Percentiles rank a stretch among this genome's conserved stretches.
These are phyloP conservation scores for Teratosphaeria pseudoeucalypti DNA, from an alignment of 2,329 filamentous ascomycete species.

Conservation along the genomic window DNA sequence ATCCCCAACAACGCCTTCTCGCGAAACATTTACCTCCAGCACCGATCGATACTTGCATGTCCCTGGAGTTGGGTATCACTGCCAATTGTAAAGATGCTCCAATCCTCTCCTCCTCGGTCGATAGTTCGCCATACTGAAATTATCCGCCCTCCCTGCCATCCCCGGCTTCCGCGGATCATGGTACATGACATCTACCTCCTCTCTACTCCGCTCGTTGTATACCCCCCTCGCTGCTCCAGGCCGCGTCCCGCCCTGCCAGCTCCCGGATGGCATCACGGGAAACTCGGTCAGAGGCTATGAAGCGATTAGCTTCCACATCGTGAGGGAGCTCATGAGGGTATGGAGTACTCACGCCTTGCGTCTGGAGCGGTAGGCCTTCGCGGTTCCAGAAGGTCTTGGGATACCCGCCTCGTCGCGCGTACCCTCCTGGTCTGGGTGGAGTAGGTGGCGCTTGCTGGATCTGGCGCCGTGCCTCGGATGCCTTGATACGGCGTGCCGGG, in stretches of 20 bases:
- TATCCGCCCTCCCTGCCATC: neutral
- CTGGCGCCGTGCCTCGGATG: neutral
- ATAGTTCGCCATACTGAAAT: neutral
- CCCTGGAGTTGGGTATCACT: neutral
- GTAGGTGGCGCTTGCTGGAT: neutral
- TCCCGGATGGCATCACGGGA: neutral
- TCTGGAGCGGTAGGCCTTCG: neutral
- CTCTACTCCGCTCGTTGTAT: neutral
- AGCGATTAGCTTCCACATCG: neutral
- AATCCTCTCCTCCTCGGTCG: neutral
- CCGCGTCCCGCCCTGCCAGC: neutral
- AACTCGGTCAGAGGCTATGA: neutral
- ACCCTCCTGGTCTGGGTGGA: neutral
- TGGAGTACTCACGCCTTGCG: neutral
- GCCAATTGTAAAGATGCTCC: neutral
- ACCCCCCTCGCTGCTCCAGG: neutral
- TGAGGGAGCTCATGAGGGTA: neutral
- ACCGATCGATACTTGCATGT: neutral
- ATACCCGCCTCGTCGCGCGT: neutral
- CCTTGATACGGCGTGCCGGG: neutral
- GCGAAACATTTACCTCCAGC: neutral
- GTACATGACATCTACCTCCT: neutral
- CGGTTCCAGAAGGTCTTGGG: neutral
- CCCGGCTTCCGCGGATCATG: neutral
- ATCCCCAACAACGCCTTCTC: neutral